Conservation (phyloP, 768 basidiomycete genomes). For the Vararia minispora region DNA sequence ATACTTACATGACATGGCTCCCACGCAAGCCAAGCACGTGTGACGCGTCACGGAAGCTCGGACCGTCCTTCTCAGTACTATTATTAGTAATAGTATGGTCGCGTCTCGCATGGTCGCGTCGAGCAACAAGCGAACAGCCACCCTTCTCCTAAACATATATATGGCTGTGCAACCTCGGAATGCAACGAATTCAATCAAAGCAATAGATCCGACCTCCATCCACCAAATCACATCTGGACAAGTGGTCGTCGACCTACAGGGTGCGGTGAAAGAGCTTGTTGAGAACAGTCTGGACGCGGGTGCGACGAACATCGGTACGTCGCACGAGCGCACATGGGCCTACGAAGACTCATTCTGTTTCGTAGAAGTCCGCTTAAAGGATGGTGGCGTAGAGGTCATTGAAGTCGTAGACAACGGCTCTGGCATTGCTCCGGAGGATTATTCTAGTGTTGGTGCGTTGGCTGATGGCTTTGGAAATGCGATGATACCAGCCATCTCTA, state of each 20-base stretch:
- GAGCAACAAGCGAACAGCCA: too few relatives aligned
- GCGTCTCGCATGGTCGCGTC: too few relatives aligned
- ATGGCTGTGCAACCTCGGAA: neutral
- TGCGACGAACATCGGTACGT: conserved; percentile 73
- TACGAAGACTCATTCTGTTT: neutral
- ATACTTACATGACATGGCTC: too few relatives aligned
- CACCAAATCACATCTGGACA: conserved; percentile 92
- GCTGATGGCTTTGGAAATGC: too few relatives aligned
- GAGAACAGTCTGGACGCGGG: conserved; percentile 95
- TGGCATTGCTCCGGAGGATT: conserved; percentile 72
- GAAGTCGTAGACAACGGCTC: conserved; percentile 91
- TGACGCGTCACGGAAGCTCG: too few relatives aligned
- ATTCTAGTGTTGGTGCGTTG: conserved; percentile 62
- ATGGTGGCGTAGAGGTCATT: conserved; percentile 70
- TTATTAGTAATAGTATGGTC: too few relatives aligned
- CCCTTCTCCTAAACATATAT: too few relatives aligned
- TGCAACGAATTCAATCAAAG: conserved; percentile 28
- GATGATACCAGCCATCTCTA: too few relatives aligned
- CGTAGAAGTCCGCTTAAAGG: conserved; percentile 81
- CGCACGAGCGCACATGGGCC: neutral
- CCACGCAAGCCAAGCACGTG: too few relatives aligned
- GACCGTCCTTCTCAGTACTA: too few relatives aligned
- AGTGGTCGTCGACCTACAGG: conserved; percentile 88
- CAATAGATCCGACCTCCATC: conserved; percentile 68
- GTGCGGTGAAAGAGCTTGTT: conserved; percentile 90